Base-by-base conservation (phyloP, 2,329 filamentous ascomycete genomes). In the Trichophyton mentagrophytes region DNA sequence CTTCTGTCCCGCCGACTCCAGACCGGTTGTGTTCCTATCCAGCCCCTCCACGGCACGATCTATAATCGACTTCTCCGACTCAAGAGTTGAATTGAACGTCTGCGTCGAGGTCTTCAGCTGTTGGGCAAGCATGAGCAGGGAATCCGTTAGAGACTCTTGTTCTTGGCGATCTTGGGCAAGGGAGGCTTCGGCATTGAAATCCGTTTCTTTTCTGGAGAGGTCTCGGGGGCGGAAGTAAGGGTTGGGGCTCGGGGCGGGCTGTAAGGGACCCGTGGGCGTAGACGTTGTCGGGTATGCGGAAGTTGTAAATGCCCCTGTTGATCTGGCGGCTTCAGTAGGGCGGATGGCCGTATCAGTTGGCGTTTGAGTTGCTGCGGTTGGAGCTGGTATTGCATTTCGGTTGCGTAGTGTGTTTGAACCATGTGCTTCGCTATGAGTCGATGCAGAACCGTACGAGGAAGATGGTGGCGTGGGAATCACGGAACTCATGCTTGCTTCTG, bases 141-240 rank as follows among this genome's bases (percentile, higher is more conserved):
- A 91, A 42, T 82, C 80, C 0, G 91, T 92, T 2, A 97, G 80
- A 38, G 81, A 78, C 72, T 96, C 90, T 73, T 96, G 91, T 75
- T 96, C 90, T 60, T 78, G 79, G 59, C 89, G 86, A 69, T 95
- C 84, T 68, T 87, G 82, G 67, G 88, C 84, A 49, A 96, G 82
- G 36, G 90, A 80, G 0, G 85, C 80, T 75, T 95, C 90, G 0
- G 83, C 80, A 15, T 82, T 80, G 51, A 67, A 63, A 15, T 67
- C 64, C 36, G 59, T 33, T 53, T 22, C 51, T 27, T 6, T 57
- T 15, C 38, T 57, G 40, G 55, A 57, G 20, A 4, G 51, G 49
- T 25, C 27, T 61, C 58, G 56, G 25, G 38, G 53, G 49, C 13
- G 64, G 44, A 25, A 60, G 60, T 44, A 60, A 55, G 40, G 20